Percentiles rank a stretch among this genome's conserved stretches.
These are phyloP conservation scores for Rhodomyrtus psidioides DNA, from an alignment of 441 rosid genomes.

Conservation along the genomic window DNA sequence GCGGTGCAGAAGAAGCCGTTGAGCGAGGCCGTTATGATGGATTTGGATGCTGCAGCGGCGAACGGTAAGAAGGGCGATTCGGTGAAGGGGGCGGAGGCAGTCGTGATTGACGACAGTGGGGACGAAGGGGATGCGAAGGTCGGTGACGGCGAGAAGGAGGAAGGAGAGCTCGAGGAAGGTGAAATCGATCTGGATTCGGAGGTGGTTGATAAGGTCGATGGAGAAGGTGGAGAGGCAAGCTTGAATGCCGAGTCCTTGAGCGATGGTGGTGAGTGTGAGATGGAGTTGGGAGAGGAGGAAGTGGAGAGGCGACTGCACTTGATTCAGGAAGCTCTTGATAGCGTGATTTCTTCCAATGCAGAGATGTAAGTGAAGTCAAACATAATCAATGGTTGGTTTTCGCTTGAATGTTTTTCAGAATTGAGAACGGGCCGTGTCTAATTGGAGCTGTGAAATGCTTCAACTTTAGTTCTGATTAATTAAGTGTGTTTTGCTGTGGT, in stretches of 20 bases:
- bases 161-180: conserved; percentile 92
- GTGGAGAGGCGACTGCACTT: conserved; percentile 28
- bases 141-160: conserved; percentile 47
- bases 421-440: neutral
- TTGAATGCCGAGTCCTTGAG: conserved; percentile 10
- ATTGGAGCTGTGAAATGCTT: conserved; percentile 6
- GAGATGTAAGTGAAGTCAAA: conserved; percentile 53
- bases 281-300: conserved; percentile 14
- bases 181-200: conserved; percentile 79
- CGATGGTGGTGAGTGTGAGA: conserved; percentile 16
- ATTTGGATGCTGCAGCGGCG: conserved; percentile 36
- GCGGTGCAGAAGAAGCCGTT: conserved; percentile 90
- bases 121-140: conserved; percentile 35
- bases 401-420: neutral
- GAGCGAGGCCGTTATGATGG: conserved; percentile 47
- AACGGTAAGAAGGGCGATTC: conserved; percentile 17
- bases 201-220: conserved; percentile 18
- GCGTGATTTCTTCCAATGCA: conserved; percentile 40
- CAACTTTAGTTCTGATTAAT: conserved; percentile 6
- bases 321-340: conserved; percentile 48
- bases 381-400: neutral
- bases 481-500: conserved; percentile 18
- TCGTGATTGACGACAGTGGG: conserved; percentile 49
- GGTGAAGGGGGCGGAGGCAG: conserved; percentile 19
- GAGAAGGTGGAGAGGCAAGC: conserved; percentile 10